Base-by-base conservation (phyloP, 1,284 basidiomycete species). In the Erythrobasidium hasegawianum region DNA sequence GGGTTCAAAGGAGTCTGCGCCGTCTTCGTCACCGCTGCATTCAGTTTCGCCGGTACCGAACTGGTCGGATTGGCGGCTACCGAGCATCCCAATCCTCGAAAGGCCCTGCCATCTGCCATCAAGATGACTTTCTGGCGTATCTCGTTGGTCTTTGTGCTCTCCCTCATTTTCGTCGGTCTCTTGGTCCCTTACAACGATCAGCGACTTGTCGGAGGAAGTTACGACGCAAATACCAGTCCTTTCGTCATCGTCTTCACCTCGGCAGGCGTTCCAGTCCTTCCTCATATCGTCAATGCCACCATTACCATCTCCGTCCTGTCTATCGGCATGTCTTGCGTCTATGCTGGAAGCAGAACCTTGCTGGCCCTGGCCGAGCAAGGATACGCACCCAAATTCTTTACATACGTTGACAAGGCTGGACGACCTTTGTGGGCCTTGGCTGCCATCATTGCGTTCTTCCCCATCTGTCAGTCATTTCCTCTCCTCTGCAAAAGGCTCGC, bases 21-120 rank as follows among this genome's bases (percentile, higher is more conserved):
- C 62, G 85, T 86, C 24, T 77, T 90, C 53, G 83, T 89, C 18
- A 87, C 89, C 0, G 73, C 59, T 67, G 72, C 66, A 49, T 74
- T 65, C 69, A 72, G 71, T 1, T 74, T 73, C 59, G 72, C 68
- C 50, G 73, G 77, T 52, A 78, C 73, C 10, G 71, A 77, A 69
- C 70, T 91, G 83, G 57, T 89, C 82, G 87, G 87, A 86, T 69
- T 85, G 79, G 70, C 85, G 79, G 75, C 82, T 80, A 71, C 88
- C 84, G 67, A 87, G 81, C 81, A 81, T 2, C 75, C 76, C 64
- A 66, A 69, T 38, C 68, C 68, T 13, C 14, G 54, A 33, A 79
- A 78, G 70, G 76, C 77, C 38, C 74, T 82, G 59, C 81, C 81
- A 8, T 76, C 76, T 53, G 81, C 81, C 45, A 78, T 80, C 74